phyloP scores from a whole-genome alignment of 257 asterid genomes.

The Solanum lignicaule region DNA sequence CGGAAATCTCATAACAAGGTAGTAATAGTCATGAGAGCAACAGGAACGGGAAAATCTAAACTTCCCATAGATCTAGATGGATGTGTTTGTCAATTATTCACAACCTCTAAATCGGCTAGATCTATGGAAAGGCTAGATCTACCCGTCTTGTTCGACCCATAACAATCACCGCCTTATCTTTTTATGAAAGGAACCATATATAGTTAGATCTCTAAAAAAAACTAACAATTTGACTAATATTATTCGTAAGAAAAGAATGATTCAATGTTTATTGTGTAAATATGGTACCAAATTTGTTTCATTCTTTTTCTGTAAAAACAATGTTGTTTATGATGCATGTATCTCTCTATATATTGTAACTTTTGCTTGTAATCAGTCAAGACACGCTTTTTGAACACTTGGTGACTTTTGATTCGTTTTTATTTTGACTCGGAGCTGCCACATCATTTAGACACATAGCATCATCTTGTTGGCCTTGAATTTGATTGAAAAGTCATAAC shows the following conservation, averaged over 20 bases:
- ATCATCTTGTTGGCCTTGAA: too few relatives aligned
- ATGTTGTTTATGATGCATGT: neutral
- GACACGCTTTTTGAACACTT: neutral
- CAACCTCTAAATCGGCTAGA: neutral
- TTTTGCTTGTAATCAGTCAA: neutral
- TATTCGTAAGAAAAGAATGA: neutral
- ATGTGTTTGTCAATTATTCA: neutral
- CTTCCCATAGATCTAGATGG: neutral
- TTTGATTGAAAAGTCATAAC: too few relatives aligned
- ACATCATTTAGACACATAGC: neutral
- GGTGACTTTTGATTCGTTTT: too few relatives aligned
- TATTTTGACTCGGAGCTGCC: neutral
- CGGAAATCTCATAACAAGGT: neutral
- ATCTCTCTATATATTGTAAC: neutral
- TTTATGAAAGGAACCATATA: neutral
- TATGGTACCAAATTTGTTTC: neutral
- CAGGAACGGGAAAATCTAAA: too few relatives aligned
- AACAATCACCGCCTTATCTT: neutral
- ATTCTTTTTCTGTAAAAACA: neutral
- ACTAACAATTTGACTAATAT: neutral
- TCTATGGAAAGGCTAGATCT: neutral
- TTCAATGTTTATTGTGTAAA: too few relatives aligned
- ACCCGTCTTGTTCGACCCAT: neutral
- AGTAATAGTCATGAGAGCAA: neutral
- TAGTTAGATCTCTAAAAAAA: neutral